Evolutionary conservation across 495 filamentous ascomycete species (phyloP).

Genomic region (Trichocladium antarcticum): DNA sequence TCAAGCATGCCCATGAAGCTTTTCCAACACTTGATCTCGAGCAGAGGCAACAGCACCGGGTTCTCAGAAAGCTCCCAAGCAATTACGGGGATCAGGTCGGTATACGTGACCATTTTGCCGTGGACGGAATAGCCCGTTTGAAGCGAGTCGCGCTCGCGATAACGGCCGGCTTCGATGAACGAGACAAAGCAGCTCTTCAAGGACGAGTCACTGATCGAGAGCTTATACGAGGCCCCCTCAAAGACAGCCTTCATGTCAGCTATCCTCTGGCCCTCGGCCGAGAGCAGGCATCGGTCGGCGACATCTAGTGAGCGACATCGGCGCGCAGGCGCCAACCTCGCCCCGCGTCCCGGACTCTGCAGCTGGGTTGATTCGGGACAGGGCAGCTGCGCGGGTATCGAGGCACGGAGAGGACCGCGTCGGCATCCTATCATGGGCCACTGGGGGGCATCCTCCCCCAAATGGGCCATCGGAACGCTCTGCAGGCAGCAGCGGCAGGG

Average conservation of each 20-base stretch:
- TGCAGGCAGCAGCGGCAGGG: constrained; percentile 25
- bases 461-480: constrained; percentile 20
- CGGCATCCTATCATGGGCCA: constrained; percentile 29
- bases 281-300: constrained; percentile 17
- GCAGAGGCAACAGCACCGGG: constrained; percentile 8
- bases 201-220: constrained; percentile 16
- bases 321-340: neutral
- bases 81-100: constrained; percentile 27
- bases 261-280: constrained; percentile 20
- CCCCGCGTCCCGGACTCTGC: neutral
- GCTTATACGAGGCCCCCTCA: constrained; percentile 20
- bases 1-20: constrained; percentile 26
- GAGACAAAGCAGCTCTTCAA: constrained; percentile 12
- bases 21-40: constrained; percentile 22
- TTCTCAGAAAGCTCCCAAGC: constrained; percentile 33
- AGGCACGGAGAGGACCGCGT: constrained; percentile 21
- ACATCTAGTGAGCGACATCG: constrained; percentile 16
- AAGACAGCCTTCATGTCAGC: constrained; percentile 25
- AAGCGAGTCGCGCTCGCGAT: constrained; percentile 19
- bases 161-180: constrained; percentile 21
- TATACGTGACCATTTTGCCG: constrained; percentile 17
- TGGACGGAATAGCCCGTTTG: constrained; percentile 12
- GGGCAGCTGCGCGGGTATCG: constrained; percentile 17
- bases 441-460: constrained; percentile 23
- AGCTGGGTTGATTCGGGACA: constrained; percentile 15